Evolutionary conservation across 208 protist genomes (phyloP), one percentile per base, ranked within the genome.

Genomic region (Naegleria lovaniensis): DNA sequence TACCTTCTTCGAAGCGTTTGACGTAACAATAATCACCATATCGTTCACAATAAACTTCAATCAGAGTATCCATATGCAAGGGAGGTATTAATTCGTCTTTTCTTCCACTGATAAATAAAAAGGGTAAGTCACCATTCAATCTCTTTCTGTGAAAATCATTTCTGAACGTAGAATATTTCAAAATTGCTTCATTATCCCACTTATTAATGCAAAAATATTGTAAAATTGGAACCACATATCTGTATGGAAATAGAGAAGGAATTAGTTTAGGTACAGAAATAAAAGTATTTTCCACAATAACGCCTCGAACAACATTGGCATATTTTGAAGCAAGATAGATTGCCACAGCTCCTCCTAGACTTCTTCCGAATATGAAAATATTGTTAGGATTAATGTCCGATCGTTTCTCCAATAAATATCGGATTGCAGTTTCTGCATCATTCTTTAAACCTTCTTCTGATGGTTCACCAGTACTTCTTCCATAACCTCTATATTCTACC

Each of bases 211-310:
- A n/a, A 36, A 87, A 83, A 39, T 39, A 85, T 67, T 85, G 85
- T 40, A 41, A 39, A 55, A 90, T 41, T 36, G 51, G 25, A 38
- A 5, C 36, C 5, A 40, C 25, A 33, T 36, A 36, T 79, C 29
- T 0, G 13, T 88, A 90, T 16, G 43, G n/a, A 5, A 90, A 94
- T 19, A 97, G 11, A 0, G 85, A 90, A 33, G 92, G 91, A 36
- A 93, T 93, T 96, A 98, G 97, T 88, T 97, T 96, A 40, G 94
- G 92, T 36, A 98, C 94, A 38, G 94, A 96, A 16, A 95, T 97
- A 93, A 98, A 98, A 33, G 96, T 96, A 93, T 98, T 97, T 88
- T 98, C 96, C 4, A 98, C 91, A 92, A 98, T 96, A 29, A 97
- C 91, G 2, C 94, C 96, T 43, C 39, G 41, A 39, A 88, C 58